Evolutionary conservation across 2,329 filamentous ascomycete species (phyloP), one percentile per base, ranked within the genome.

Genomic region (Xylaria arbuscula): DNA sequence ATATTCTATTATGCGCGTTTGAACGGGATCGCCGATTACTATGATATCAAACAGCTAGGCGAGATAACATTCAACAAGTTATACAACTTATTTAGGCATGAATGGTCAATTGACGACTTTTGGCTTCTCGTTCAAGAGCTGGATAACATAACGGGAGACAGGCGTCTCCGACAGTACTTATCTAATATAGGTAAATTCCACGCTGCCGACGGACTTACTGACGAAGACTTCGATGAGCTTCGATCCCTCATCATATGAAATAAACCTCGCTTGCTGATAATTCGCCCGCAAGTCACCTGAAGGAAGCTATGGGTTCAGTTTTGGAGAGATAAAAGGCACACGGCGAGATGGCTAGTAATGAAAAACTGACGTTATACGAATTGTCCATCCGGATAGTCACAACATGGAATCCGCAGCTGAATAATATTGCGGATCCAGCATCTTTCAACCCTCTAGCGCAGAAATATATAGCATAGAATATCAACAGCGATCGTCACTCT

Each of bases 11-110:
- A 67, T 17, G 42, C 19, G 22, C 24, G 7, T 2, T 48, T 67
- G n/a, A 67, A 67, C 9, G 13, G 42, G 5, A 67, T 63, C 5
- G 65, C 59, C 3, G 59, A 58, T 9, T 58, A 64, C 24, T 64
- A 67, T 42, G 34, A 13, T 5, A 38, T 67, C 9, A 17, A 1
- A 1, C 17, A 1, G 9, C 45, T 67, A 4, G 40, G 59, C 2
- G 10, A n/a, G 19, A 7, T 55, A 3, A 53, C 65, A 10, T 36
- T 7, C 15, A 15, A 1, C 1, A 64, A 17, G 54, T 28, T 59
- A 3, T 1, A 15, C 11, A 9, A 7, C 0, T 2, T 58, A 9
- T 19, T 67, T 6, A 11, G 6, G 0, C 2, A 22, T 4, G 8
- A 19, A 13, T 67, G 51, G 53, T 63, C 65, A 40, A 24, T 34